Conservation (phyloP, 768 basidiomycete genomes). For the Lentinula raphanica region DNA sequence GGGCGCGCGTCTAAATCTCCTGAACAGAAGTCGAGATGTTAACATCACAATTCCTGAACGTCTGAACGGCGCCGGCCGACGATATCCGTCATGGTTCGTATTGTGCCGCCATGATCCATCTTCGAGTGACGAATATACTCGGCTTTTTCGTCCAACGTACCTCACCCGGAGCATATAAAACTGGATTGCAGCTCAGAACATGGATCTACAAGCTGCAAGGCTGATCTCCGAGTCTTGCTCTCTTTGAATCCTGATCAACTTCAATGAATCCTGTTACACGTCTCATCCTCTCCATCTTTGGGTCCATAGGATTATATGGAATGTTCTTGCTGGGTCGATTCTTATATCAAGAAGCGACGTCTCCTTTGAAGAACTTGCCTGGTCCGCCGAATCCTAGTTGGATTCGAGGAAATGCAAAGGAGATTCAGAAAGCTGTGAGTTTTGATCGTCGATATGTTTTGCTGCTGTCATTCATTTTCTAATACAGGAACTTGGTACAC, state of each 20-base stretch:
- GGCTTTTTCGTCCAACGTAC: neutral
- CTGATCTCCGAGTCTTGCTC: neutral
- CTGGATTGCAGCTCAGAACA: neutral
- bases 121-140: neutral
- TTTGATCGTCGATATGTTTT: no score
- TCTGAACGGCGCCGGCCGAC: no score
- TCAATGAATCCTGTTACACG: neutral
- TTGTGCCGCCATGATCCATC: no score
- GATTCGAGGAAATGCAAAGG: slow-evolving; percentile 29
- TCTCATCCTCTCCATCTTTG: neutral
- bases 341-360: neutral
- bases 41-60: no score
- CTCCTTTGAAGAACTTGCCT: slow-evolving; percentile 10
- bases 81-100: no score
- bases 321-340: neutral
- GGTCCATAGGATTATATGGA: neutral
- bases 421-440: slow-evolving; percentile 22
- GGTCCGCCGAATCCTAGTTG: slow-evolving; percentile 29
- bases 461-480: no score
- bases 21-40: no score
- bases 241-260: neutral
- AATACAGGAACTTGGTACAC: slow-evolving; percentile 13
- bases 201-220: neutral
- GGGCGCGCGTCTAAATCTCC: no score
- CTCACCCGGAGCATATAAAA: no score